These are phyloP conservation scores for Dioscorea zingiberensis DNA, from an alignment of 106 monocot genomes.

Conservation along the genomic window DNA sequence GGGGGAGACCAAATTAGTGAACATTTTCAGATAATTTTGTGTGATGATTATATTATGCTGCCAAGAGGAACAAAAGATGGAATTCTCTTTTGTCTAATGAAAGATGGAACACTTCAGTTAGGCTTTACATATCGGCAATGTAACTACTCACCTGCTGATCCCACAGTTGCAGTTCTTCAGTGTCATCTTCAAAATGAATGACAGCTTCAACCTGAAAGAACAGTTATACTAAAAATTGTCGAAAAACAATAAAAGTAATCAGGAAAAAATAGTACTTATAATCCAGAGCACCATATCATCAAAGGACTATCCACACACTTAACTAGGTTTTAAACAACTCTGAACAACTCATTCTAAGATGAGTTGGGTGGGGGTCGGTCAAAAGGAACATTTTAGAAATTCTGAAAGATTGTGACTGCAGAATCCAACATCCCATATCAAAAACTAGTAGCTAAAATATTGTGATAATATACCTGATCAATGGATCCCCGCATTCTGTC, in stretches of 20 bases:
- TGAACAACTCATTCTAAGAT: too few relatives aligned
- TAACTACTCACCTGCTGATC: conserved; percentile 69
- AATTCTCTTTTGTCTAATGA: too few relatives aligned
- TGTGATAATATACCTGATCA: conserved; percentile 54
- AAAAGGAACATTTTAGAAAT: not conserved
- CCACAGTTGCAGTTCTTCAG: conserved; percentile 93
- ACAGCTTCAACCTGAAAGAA: conserved; percentile 78
- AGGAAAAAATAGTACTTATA: not conserved
- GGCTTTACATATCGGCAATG: too few relatives aligned
- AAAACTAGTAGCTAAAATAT: not conserved
- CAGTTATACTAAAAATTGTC: not conserved
- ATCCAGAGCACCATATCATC: not conserved
- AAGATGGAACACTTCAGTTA: too few relatives aligned
- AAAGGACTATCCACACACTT: too few relatives aligned
- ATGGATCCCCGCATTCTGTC: conserved; percentile 98
- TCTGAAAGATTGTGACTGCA: not conserved
- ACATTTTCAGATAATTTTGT: too few relatives aligned
- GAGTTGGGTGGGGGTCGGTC: too few relatives aligned
- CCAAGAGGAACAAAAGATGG: too few relatives aligned
- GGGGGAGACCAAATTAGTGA: too few relatives aligned
- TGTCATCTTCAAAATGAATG: conserved; percentile 99
- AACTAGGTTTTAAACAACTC: too few relatives aligned
- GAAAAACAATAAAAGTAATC: not conserved
- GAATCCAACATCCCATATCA: not conserved
- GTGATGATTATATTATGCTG: too few relatives aligned